Evolutionary conservation across 2,329 filamentous ascomycete species (phyloP).

Genomic region (Ascochyta lentis): DNA sequence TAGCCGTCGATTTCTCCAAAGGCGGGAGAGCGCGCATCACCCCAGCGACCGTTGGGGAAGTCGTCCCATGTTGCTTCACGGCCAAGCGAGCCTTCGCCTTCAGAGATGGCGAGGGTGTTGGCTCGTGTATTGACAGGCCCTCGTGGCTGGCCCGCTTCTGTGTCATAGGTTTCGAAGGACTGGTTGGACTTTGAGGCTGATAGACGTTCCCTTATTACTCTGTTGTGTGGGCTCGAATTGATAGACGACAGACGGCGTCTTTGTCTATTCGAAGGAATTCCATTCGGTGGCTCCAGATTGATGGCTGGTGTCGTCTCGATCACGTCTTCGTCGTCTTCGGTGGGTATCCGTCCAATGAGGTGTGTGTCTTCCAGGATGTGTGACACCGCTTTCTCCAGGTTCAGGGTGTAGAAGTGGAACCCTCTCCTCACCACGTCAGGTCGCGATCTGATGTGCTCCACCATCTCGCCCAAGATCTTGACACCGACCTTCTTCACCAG

Average conservation of each 20-base stretch:
- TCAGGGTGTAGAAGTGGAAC: constrained; percentile 97
- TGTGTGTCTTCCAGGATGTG: constrained; percentile 86
- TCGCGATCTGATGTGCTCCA: constrained; percentile 77
- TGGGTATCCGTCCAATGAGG: constrained; percentile 71
- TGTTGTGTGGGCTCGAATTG: constrained; percentile 85
- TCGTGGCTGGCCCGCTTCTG: constrained; percentile 77
- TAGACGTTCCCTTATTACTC: constrained; percentile 77
- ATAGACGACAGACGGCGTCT: constrained; percentile 75
- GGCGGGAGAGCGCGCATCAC: constrained; percentile 82
- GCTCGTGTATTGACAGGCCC: constrained; percentile 76
- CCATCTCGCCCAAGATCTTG: constrained; percentile 82
- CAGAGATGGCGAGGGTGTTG: constrained; percentile 90
- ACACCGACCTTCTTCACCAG: constrained; percentile 81
- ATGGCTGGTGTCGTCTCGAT: constrained; percentile 55
- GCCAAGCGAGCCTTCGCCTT: constrained; percentile 87
- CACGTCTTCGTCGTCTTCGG: constrained; percentile 53
- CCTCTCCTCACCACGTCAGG: constrained; percentile 59
- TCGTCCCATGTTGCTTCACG: constrained; percentile 99
- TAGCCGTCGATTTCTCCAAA: constrained; percentile 99
- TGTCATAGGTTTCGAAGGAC: constrained; percentile 70
- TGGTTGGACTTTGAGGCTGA: constrained; percentile 61
- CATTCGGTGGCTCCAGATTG: constrained; percentile 41
- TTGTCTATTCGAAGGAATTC: constrained; percentile 33
- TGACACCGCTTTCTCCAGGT: constrained; percentile 93
- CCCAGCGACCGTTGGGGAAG: constrained; percentile 95